A percentile compares a stretch with the other conserved stretches of the same genome.
Conservation (phyloP, 2,329 filamentous ascomycete species). For the Colletotrichum sp. region DNA sequence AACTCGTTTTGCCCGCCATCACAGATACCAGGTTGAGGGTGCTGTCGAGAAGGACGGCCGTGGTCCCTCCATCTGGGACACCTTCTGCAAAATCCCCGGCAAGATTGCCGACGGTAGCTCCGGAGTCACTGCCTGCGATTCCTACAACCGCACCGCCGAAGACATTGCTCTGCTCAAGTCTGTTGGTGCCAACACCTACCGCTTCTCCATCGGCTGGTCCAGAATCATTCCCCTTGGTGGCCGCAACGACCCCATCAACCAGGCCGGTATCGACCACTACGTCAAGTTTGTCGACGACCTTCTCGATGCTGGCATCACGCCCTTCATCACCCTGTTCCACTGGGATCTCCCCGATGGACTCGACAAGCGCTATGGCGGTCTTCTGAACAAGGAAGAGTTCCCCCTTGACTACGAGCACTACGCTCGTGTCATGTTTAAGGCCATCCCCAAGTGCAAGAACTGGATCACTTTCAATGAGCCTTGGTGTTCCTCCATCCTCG, state of each 20-base stretch:
- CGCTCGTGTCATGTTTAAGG: slow-evolving; percentile 76
- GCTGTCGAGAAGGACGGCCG: slow-evolving; percentile 76
- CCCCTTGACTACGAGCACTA: slow-evolving; percentile 82
- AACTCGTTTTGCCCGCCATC: neutral
- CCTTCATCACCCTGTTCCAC: slow-evolving; percentile 84
- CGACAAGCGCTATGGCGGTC: slow-evolving; percentile 80
- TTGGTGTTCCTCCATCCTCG: slow-evolving; percentile 82
- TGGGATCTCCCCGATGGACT: slow-evolving; percentile 86
- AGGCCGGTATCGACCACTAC: slow-evolving; percentile 79
- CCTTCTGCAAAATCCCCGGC: slow-evolving; percentile 80
- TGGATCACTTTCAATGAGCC: slow-evolving; percentile 95
- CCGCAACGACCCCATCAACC: slow-evolving; percentile 81
- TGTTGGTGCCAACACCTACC: slow-evolving; percentile 76
- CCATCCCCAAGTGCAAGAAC: slow-evolving; percentile 78
- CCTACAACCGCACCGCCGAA: slow-evolving; percentile 78
- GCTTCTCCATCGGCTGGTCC: slow-evolving; percentile 86
- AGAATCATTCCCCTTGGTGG: slow-evolving; percentile 87
- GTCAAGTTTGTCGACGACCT: slow-evolving; percentile 80
- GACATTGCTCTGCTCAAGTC: slow-evolving; percentile 81
- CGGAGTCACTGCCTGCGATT: slow-evolving; percentile 83
- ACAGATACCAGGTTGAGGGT: slow-evolving; percentile 88
- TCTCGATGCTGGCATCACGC: slow-evolving; percentile 75
- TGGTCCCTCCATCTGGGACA: slow-evolving; percentile 86
- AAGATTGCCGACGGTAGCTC: slow-evolving; percentile 82
- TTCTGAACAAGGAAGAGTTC: slow-evolving; percentile 83